phyloP scores from a whole-genome alignment of 306 rosid genomes.

The Inga leiocalycina region DNA sequence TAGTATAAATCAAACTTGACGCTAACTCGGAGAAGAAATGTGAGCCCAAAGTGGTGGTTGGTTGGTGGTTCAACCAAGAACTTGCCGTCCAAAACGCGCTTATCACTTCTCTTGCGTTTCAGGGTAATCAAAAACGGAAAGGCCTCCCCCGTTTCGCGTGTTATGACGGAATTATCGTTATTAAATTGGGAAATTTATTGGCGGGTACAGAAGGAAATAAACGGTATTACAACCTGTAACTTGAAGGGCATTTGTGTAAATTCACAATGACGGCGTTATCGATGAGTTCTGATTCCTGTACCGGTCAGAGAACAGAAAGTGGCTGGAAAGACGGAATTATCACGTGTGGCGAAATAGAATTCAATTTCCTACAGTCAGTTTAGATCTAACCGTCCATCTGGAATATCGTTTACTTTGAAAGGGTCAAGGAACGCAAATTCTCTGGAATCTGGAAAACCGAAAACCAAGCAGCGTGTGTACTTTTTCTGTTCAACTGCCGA shows the following conservation, averaged over 20 bases:
- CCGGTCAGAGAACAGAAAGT: constrained; percentile 50
- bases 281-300: constrained; percentile 47
- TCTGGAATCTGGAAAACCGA: constrained; percentile 32
- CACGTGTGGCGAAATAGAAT: constrained; percentile 41
- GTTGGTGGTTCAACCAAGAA: constrained; percentile 97
- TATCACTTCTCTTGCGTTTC: constrained; percentile 11
- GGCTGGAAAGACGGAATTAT: constrained; percentile 48
- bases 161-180: constrained; percentile 48
- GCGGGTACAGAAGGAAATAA: constrained; percentile 38
- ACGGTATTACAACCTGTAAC: background rate
- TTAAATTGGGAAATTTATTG: constrained; percentile 28
- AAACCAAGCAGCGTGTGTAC: constrained; percentile 36
- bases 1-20: background rate
- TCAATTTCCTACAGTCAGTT: background rate
- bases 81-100: constrained; percentile 92
- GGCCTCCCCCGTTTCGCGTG: constrained; percentile 27
- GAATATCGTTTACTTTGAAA: constrained; percentile 2
- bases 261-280: constrained; percentile 36
- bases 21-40: constrained; percentile 40
- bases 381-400: constrained; percentile 43
- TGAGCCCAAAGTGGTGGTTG: constrained; percentile 68
- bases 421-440: constrained; percentile 33
- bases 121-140: background rate
- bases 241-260: constrained; percentile 39
- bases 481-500: constrained; percentile 46